A percentile compares a stretch with the other conserved stretches of the same genome.
Evolutionary conservation across 2,329 filamentous ascomycete genomes (phyloP).

Genomic region (Colletotrichum tamarilloi): DNA sequence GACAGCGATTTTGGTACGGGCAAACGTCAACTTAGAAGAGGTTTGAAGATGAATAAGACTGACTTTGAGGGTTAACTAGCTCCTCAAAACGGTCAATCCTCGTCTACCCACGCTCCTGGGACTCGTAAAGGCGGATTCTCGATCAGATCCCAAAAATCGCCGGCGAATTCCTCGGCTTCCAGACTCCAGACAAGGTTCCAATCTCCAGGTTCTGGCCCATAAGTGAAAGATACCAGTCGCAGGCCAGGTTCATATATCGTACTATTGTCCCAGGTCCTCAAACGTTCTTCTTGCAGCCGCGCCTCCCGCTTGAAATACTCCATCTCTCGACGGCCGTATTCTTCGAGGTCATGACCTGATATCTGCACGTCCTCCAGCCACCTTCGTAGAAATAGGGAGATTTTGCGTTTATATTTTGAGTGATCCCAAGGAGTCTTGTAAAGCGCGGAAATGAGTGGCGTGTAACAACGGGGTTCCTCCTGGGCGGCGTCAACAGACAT

Average conservation of each 20-base stretch:
- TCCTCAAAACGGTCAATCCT: no score
- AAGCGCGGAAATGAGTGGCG: neutral
- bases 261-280: no score
- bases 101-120: conserved; percentile 6
- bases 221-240: neutral
- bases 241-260: neutral
- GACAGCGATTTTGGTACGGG: no score
- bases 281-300: neutral
- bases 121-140: neutral
- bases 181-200: conserved; percentile 14
- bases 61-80: no score
- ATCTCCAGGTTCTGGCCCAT: neutral
- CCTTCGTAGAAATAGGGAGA: rapidly evolving
- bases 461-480: no score
- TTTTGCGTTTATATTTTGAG: neutral
- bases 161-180: neutral
- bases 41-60: no score
- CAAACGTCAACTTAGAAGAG: no score
- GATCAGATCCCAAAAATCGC: conserved; percentile 14
- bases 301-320: neutral
- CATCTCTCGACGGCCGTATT: conserved; percentile 7
- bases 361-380: neutral
- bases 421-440: rapidly evolving
- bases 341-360: neutral
- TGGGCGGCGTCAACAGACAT: neutral